These are phyloP conservation scores for Schoenoplectus triqueter DNA, from an alignment of 202 grass and related monocot genomes.

Conservation along the genomic window DNA sequence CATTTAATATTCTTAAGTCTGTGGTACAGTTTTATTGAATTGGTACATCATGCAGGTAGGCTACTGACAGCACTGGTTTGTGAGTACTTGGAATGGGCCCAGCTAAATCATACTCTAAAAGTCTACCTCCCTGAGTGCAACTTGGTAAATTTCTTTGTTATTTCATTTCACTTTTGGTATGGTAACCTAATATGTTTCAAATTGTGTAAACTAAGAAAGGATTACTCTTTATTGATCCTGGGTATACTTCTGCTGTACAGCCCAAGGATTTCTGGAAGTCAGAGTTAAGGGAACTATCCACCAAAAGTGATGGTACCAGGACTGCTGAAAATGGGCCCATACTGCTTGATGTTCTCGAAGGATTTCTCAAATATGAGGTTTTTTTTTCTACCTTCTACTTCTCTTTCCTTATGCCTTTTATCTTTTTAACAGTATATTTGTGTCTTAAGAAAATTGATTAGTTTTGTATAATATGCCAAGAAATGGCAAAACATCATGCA, in stretches of 20 bases:
- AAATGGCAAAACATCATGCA: neutral
- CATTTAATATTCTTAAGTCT: conserved; percentile 19
- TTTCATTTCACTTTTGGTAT: conserved; percentile 18
- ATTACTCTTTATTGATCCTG: conserved; percentile 14
- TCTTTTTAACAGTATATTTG: neutral
- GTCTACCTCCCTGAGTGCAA: conserved; percentile 97
- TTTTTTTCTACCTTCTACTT: conserved; percentile 34
- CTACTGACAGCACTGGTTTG: conserved; percentile 81
- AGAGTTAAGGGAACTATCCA: conserved; percentile 78
- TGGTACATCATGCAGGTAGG: conserved; percentile 60
- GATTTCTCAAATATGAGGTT: conserved; percentile 97
- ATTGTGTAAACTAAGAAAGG: neutral
- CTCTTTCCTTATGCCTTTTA: neutral
- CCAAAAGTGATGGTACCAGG: conserved; percentile 76
- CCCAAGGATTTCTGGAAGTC: conserved; percentile 94
- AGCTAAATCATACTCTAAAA: conserved; percentile 84
- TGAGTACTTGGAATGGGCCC: conserved; percentile 93
- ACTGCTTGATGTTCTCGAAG: conserved; percentile 94
- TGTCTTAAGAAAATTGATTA: neutral
- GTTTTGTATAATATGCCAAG: no score
- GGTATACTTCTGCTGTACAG: conserved; percentile 47
- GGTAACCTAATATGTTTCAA: neutral
- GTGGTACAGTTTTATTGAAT: neutral
- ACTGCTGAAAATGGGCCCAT: conserved; percentile 86
- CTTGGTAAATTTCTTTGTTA: conserved; percentile 68